Evolutionary conservation across 2,329 filamentous ascomycete genomes (phyloP).

Genomic region (Trichophaea hybrida): DNA sequence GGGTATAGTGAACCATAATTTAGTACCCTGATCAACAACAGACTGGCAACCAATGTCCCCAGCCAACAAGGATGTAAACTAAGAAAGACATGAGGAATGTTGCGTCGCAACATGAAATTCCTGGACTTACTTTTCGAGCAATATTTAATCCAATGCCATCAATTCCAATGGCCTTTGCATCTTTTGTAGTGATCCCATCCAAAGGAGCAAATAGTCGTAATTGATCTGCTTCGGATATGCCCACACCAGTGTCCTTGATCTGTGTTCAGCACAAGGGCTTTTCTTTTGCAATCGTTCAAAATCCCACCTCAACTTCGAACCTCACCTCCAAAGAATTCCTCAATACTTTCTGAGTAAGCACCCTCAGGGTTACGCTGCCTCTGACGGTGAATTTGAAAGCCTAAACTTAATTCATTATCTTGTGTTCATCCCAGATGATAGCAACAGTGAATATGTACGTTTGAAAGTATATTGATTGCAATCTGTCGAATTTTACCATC

Average conservation of each 20-base stretch:
- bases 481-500: slow-evolving; percentile 23
- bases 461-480: slow-evolving; percentile 24
- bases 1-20: slow-evolving; percentile 15
- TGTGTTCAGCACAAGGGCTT: not conserved
- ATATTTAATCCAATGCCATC: slow-evolving; percentile 3
- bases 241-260: slow-evolving; percentile 25
- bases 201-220: slow-evolving; percentile 23
- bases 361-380: slow-evolving; percentile 22
- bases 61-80: slow-evolving; percentile 11
- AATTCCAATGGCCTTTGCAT: not conserved
- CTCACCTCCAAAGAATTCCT: slow-evolving; percentile 13
- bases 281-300: not conserved
- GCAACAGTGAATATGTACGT: slow-evolving; percentile 9
- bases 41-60: slow-evolving; percentile 18
- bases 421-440: not conserved
- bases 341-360: slow-evolving; percentile 15
- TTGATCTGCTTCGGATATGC: slow-evolving; percentile 22
- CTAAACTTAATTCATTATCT: slow-evolving; percentile 8
- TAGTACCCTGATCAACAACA: slow-evolving; percentile 11
- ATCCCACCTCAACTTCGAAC: slow-evolving; percentile 15
- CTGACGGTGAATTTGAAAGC: slow-evolving; percentile 25
- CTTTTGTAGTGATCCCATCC: slow-evolving; percentile 11
- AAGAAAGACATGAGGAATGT: not conserved
- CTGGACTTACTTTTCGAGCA: not conserved
- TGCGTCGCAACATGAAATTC: not conserved